Base-by-base conservation (phyloP, 768 basidiomycete genomes). In the Suillus subluteus region DNA sequence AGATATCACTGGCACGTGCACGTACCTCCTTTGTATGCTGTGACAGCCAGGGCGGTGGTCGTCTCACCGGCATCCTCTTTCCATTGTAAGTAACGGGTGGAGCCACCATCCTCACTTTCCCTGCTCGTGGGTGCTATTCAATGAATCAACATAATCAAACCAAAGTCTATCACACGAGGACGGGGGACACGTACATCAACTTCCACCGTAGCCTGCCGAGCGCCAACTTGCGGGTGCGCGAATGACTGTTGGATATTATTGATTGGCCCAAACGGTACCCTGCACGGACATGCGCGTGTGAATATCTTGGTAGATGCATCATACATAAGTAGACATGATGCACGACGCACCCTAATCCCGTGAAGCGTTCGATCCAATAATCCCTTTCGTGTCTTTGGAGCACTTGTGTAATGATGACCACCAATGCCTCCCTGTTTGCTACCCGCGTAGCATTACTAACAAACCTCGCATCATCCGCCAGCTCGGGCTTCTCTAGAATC, bases 191-290 rank as follows among this genome's bases (percentile, higher is more conserved):
- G 77, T 74, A 93, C 94, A 69, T 95, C 87, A 62, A 97, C 85
- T 71, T 95, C 93, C 35, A 91, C 85, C 0, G 87, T 87, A 48
- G 92, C 86, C 62, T 84, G 81, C 59, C 96, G 85, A 37, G 95
- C 95, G 48, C 89, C 73, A 2, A 93, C 94, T 80, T 89, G 88
- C 8, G 95, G 94, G 77, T 98, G 96, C 41, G 88, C 86, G 73
- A 98, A 98, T 4, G 96, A 95, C 76, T 95, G 88, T 66, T 84
- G 74, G 67, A 98, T 94, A 70, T 94, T 91, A 75, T 98, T 98
- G 80, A 98, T 97, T 21, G 96, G 96, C 38, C 92, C 93, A 77
- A 91, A 90, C 8, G 94, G 93, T 32, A 95, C 88, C 13, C 91
- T 93, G 68, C 64, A 56, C 41, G 23, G 32, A 52, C 23, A 69